phyloP scores from a whole-genome alignment of 1,284 basidiomycete species.

The Lignosus rhinocerotis region DNA sequence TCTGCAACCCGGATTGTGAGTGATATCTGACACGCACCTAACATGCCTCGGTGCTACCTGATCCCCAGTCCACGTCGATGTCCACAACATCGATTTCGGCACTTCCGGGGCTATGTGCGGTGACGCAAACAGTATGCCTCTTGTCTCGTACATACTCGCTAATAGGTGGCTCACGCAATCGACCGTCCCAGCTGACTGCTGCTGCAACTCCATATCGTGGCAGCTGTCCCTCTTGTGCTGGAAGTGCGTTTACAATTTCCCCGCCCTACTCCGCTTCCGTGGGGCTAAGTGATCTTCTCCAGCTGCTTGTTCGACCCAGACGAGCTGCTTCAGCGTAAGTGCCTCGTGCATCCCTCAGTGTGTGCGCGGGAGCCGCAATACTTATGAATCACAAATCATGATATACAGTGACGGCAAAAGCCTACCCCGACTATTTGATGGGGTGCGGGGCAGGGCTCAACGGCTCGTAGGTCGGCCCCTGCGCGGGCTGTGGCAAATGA shows the following conservation, averaged over 20 bases:
- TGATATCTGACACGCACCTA: neutral
- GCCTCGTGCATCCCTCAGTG: neutral
- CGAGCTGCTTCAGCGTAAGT: neutral
- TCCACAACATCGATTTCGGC: neutral
- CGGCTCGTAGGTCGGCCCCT: neutral
- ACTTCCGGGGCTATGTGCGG: neutral
- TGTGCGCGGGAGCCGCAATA: no score
- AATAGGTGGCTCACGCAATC: neutral
- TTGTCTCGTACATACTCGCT: neutral
- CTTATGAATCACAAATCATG: neutral
- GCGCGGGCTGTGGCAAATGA: no score
- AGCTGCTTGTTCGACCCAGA: neutral
- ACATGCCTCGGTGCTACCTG: neutral
- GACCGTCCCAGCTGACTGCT: neutral
- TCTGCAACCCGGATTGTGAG: neutral
- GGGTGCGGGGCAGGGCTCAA: neutral
- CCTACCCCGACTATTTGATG: neutral
- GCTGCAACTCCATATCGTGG: neutral
- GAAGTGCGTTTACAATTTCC: neutral
- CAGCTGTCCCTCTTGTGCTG: neutral
- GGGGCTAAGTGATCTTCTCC: neutral
- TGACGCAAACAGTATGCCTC: neutral
- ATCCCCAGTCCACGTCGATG: neutral
- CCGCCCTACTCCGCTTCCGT: neutral
- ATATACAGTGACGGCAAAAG: neutral